Evolutionary conservation across 2,329 filamentous ascomycete genomes (phyloP).

Genomic region (Rutstroemia sydowiana): DNA sequence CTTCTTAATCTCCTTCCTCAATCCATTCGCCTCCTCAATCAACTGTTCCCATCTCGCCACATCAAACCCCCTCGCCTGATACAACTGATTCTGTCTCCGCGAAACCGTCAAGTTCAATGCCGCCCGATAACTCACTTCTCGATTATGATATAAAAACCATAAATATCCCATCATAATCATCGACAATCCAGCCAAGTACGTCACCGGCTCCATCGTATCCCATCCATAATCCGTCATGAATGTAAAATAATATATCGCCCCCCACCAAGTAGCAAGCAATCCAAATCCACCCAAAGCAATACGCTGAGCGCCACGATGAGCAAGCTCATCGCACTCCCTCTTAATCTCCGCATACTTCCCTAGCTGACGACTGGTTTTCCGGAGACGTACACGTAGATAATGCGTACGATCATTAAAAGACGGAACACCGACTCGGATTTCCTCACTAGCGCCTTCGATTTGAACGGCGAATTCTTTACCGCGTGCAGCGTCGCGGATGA

Average conservation of each 20-base stretch:
- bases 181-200: conserved; percentile 78
- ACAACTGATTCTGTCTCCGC: conserved; percentile 67
- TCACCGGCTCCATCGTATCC: conserved; percentile 87
- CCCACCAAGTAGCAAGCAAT: conserved; percentile 62
- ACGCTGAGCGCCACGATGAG: conserved; percentile 69
- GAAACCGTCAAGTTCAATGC: conserved; percentile 84
- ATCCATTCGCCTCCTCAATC: conserved; percentile 69
- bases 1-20: conserved; percentile 71
- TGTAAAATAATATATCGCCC: conserved; percentile 63
- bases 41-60: conserved; percentile 68
- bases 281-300: conserved; percentile 75
- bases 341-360: conserved; percentile 66
- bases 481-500: conserved; percentile 81
- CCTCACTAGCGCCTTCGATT: conserved; percentile 61
- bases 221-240: conserved; percentile 73
- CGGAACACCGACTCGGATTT: conserved; percentile 74
- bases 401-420: conserved; percentile 87
- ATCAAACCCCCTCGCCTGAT: conserved; percentile 70
- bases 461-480: conserved; percentile 79
- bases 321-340: conserved; percentile 70
- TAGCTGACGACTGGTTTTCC: conserved; percentile 64
- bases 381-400: conserved; percentile 70
- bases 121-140: conserved; percentile 78
- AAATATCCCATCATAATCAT: conserved; percentile 85
- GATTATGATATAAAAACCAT: conserved; percentile 90